Conservation (phyloP, 2,329 filamentous ascomycete genomes). For the Fusarium ramigenum region DNA sequence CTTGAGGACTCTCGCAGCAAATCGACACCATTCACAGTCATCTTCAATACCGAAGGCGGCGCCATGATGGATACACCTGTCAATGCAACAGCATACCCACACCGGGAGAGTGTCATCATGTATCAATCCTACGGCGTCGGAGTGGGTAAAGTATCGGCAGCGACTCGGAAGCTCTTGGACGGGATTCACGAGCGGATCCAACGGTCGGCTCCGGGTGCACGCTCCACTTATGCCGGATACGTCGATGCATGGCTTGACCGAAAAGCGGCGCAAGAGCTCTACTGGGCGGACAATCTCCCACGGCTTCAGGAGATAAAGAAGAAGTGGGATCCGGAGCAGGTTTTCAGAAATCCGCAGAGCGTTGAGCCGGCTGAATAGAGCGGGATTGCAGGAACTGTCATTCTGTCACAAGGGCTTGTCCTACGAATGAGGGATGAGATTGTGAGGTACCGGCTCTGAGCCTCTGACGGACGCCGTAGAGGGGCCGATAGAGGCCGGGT, state of each 20-base stretch:
- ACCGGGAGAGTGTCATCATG: slow-evolving; percentile 72
- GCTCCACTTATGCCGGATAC: slow-evolving; percentile 70
- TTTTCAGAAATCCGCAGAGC: slow-evolving; percentile 53
- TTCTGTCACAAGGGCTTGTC: not conserved
- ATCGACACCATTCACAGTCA: slow-evolving; percentile 67
- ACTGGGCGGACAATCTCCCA: slow-evolving; percentile 50
- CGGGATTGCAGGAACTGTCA: slow-evolving; percentile 3
- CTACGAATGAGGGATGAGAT: not conserved
- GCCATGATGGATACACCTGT: slow-evolving; percentile 64
- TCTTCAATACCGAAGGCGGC: slow-evolving; percentile 70
- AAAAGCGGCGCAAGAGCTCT: slow-evolving; percentile 47
- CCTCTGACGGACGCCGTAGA: slow-evolving; percentile 8
- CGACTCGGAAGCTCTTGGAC: slow-evolving; percentile 60
- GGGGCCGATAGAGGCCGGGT: slow-evolving; percentile 29
- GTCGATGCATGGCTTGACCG: slow-evolving; percentile 62
- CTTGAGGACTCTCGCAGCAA: slow-evolving; percentile 59
- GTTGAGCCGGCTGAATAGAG: slow-evolving; percentile 50
- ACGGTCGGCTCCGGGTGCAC: slow-evolving; percentile 41
- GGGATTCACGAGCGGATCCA: slow-evolving; percentile 59
- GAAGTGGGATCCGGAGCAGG: slow-evolving; percentile 47
- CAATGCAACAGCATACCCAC: slow-evolving; percentile 68
- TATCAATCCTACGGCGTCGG: slow-evolving; percentile 70
- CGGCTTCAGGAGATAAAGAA: slow-evolving; percentile 49
- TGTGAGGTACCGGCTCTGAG: slow-evolving; percentile 7
- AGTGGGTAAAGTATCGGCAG: slow-evolving; percentile 54